Evolutionary conservation across 1,139 yeast species (phyloP).

Genomic region (Geotrichum cucujoidarum): DNA sequence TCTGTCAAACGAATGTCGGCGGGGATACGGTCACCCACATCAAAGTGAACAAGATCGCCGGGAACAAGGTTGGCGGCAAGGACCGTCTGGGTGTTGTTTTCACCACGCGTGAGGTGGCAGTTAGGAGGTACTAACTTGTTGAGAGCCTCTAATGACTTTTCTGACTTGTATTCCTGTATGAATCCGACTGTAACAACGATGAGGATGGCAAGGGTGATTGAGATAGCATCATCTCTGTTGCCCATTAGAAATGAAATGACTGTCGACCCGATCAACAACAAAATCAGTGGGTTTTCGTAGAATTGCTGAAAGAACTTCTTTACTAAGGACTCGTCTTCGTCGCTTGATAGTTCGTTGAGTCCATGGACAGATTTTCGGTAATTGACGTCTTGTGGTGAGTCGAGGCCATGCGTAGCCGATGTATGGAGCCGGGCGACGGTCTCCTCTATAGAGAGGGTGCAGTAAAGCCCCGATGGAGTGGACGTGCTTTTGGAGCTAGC

Average conservation of each 20-base stretch:
- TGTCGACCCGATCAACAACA: conserved; percentile 84
- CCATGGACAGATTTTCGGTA: conserved; percentile 75
- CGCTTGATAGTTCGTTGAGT: conserved; percentile 61
- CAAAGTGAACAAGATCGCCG: conserved; percentile 83
- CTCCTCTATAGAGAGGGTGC: conserved; percentile 56
- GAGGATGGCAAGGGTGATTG: conserved; percentile 79
- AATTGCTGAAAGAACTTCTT: conserved; percentile 72
- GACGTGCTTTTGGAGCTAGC: conserved; percentile 11
- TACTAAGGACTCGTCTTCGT: conserved; percentile 69
- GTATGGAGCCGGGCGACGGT: conserved; percentile 60
- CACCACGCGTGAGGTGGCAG: conserved; percentile 81
- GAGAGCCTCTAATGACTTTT: conserved; percentile 85
- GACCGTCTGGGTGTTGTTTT: conserved; percentile 60
- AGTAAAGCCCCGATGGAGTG: conserved; percentile 47
- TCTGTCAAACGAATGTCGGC: conserved; percentile 82
- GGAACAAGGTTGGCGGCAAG: conserved; percentile 86
- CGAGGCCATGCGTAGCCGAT: conserved; percentile 53
- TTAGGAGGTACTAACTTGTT: conserved; percentile 90
- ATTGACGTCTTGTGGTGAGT: conserved; percentile 61
- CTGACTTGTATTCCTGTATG: conserved; percentile 92
- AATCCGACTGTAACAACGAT: conserved; percentile 94
- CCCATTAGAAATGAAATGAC: conserved; percentile 82
- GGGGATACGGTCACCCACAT: conserved; percentile 91
- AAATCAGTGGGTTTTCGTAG: conserved; percentile 82
- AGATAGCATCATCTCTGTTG: conserved; percentile 85